Conservation (phyloP, 495 filamentous ascomycete genomes). For the Sabuloglossum arenarium region DNA sequence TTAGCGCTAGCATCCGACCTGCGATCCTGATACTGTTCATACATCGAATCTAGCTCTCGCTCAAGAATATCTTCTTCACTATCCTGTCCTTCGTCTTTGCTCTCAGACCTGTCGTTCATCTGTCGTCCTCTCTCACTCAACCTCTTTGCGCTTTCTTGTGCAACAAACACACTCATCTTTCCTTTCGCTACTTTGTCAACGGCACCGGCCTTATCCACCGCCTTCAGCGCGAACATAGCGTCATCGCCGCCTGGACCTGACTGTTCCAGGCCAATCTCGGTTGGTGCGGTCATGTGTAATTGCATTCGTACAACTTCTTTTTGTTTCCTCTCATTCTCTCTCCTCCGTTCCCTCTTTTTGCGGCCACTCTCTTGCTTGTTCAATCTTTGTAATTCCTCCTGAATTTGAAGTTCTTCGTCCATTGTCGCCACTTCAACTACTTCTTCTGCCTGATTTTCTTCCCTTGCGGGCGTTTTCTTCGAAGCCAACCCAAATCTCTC, state of each 20-base stretch:
- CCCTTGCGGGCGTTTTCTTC: slow-evolving; percentile 37
- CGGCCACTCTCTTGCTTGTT: slow-evolving; percentile 51
- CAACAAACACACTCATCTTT: slow-evolving; percentile 41
- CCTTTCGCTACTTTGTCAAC: slow-evolving; percentile 52
- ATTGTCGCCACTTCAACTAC: slow-evolving; percentile 66
- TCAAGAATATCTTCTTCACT: slow-evolving; percentile 69
- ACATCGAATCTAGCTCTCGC: slow-evolving; percentile 63
- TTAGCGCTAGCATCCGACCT: slow-evolving; percentile 65
- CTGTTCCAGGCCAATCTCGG: slow-evolving; percentile 91
- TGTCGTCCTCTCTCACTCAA: slow-evolving; percentile 34
- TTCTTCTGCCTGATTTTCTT: slow-evolving; percentile 39
- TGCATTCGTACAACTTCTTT: slow-evolving; percentile 87
- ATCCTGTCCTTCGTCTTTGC: slow-evolving; percentile 41
- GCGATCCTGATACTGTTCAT: slow-evolving; percentile 64
- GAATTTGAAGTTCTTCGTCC: slow-evolving; percentile 83
- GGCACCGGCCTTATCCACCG: slow-evolving; percentile 52
- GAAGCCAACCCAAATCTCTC: slow-evolving; percentile 75
- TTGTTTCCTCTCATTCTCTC: slow-evolving; percentile 74
- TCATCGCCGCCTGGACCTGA: slow-evolving; percentile 53
- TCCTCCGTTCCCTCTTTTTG: slow-evolving; percentile 60
- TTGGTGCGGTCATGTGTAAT: slow-evolving; percentile 86
- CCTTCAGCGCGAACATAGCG: slow-evolving; percentile 63
- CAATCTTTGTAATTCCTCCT: slow-evolving; percentile 64
- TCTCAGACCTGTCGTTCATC: slow-evolving; percentile 21
- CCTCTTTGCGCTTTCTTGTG: slow-evolving; percentile 26